phyloP scores from a whole-genome alignment of 2,329 filamentous ascomycete genomes.

The Fusarium nodosum region DNA sequence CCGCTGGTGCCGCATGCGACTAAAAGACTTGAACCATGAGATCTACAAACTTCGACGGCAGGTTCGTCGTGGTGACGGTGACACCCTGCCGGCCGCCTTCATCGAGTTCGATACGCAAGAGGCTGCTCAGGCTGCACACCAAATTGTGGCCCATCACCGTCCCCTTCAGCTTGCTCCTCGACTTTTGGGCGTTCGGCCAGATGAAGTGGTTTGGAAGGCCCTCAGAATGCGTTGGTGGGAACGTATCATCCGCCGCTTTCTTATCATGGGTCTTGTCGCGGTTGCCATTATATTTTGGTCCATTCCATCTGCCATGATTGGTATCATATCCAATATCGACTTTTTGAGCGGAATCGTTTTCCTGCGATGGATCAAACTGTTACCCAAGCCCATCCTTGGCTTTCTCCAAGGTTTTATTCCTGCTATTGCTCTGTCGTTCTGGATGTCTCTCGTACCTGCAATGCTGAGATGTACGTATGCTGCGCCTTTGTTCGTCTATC shows the following conservation, averaged over 20 bases:
- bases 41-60: conserved; percentile 78
- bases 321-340: conserved; percentile 86
- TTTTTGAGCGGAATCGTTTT: conserved; percentile 77
- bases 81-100: conserved; percentile 83
- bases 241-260: conserved; percentile 77
- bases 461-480: conserved; percentile 73
- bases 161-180: conserved; percentile 88
- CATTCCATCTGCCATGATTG: conserved; percentile 81
- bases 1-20: conserved; percentile 79
- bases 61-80: conserved; percentile 77
- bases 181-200: conserved; percentile 84
- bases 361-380: conserved; percentile 76
- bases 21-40: conserved; percentile 57
- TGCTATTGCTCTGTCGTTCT: conserved; percentile 79
- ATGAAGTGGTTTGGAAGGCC: conserved; percentile 89
- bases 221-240: conserved; percentile 90
- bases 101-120: conserved; percentile 88
- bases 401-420: conserved; percentile 89
- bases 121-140: conserved; percentile 87
- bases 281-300: conserved; percentile 90
- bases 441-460: conserved; percentile 88
- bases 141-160: conserved; percentile 88
- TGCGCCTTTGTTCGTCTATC: fast-evolving
- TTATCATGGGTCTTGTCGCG: conserved; percentile 78
- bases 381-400: conserved; percentile 80